Percentiles rank a stretch among this genome's conserved stretches.
Conservation (phyloP, 345 rosid species). For the Mercurialis annua region DNA sequence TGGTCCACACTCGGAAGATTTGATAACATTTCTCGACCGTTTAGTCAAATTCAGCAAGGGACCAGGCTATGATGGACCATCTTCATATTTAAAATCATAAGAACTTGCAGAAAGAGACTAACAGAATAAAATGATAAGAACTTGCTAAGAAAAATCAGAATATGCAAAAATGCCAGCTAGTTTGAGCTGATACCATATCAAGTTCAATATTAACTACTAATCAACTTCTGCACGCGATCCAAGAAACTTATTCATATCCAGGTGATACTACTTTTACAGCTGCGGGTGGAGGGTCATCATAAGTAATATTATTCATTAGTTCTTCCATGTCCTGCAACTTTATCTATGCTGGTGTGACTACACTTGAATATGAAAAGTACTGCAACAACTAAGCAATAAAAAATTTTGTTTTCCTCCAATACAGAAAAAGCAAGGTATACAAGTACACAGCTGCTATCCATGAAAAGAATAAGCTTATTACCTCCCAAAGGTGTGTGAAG, state of each 20-base stretch:
- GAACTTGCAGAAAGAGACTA: not conserved
- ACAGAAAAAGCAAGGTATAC: not conserved
- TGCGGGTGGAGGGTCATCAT: not conserved
- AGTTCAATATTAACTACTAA: not conserved
- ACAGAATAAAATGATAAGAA: not conserved
- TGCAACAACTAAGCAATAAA: not conserved
- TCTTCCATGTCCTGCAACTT: not conserved
- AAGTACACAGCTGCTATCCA: not conserved
- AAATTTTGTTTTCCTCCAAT: not conserved
- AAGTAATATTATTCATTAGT: not conserved
- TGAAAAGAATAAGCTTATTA: not conserved
- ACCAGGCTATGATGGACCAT: not conserved
- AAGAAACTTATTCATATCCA: not conserved
- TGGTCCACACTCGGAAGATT: not conserved
- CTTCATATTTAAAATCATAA: not conserved
- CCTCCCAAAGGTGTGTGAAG: slow-evolving; percentile 30
- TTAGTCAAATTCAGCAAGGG: not conserved
- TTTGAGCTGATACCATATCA: not conserved
- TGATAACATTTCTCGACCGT: not conserved
- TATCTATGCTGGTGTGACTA: not conserved
- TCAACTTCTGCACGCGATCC: not conserved
- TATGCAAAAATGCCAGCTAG: not conserved
- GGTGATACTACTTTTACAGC: not conserved
- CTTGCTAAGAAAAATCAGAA: not conserved
- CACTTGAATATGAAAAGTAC: not conserved